A percentile compares a stretch with the other conserved stretches of the same genome.
These are phyloP conservation scores for Mycena amicta DNA, from an alignment of 768 basidiomycete genomes.

Conservation along the genomic window DNA sequence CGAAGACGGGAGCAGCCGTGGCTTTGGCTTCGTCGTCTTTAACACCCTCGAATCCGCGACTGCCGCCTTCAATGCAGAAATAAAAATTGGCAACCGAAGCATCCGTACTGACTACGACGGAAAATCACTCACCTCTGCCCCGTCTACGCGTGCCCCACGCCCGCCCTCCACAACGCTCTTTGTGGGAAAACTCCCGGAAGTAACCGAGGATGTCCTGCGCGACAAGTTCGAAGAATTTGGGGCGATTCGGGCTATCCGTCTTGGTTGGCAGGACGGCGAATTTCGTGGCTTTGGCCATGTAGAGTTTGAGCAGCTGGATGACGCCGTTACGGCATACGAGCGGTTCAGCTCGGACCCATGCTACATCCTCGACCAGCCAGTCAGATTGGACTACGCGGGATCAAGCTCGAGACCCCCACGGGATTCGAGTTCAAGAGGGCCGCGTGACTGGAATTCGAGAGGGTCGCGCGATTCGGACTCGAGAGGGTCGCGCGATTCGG, in stretches of 20 bases:
- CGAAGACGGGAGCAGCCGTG: constrained; percentile 16
- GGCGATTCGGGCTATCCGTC: constrained; percentile 34
- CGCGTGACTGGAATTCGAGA: too few species aligned
- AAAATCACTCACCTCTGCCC: too few species aligned
- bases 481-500: too few species aligned
- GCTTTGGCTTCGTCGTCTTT: constrained; percentile 17
- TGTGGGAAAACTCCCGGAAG: constrained; percentile 55
- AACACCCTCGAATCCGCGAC: background rate
- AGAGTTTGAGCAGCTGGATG: constrained; percentile 38
- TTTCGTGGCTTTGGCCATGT: constrained; percentile 50
- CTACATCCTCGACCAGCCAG: constrained; percentile 48
- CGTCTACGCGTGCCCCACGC: background rate
- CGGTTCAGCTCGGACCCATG: constrained; percentile 46
- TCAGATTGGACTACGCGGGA: constrained; percentile 44
- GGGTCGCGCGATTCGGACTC: too few species aligned
- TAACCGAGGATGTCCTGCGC: constrained; percentile 39
- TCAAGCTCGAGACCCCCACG: too few species aligned
- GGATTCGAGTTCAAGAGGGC: too few species aligned
- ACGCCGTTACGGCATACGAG: constrained; percentile 40
- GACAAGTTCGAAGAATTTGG: constrained; percentile 49
- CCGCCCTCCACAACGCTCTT: constrained; percentile 44
- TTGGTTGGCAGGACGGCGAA: constrained; percentile 40
- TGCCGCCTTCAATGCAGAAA: background rate
- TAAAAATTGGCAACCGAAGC: constrained; percentile 9
- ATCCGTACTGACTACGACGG: constrained; percentile 30